phyloP scores from a whole-genome alignment of 352 stramenopile species.

The Blastocystis sp. region DNA sequence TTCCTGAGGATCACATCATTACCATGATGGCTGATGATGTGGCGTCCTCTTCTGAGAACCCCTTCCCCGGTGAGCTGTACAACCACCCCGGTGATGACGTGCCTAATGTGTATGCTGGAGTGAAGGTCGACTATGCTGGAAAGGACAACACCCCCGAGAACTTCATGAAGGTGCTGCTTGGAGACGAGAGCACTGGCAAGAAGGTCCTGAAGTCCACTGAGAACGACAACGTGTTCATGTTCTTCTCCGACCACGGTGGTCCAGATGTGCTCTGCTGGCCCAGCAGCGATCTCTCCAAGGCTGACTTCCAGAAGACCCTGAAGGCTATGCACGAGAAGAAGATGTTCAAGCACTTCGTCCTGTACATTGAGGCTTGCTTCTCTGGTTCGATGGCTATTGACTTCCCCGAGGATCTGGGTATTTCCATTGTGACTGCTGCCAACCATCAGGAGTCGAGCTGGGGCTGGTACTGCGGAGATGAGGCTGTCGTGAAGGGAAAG shows the following conservation, averaged over 20 bases:
- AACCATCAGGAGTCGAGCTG: slow-evolving; percentile 76
- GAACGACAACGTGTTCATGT: slow-evolving; percentile 78
- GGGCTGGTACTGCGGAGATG: slow-evolving; percentile 70
- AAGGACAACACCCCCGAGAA: slow-evolving; percentile 70
- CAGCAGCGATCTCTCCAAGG: slow-evolving; percentile 67
- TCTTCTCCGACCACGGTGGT: slow-evolving; percentile 79
- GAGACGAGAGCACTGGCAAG: slow-evolving; percentile 65
- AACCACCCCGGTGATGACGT: slow-evolving; percentile 69
- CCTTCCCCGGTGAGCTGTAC: slow-evolving; percentile 74
- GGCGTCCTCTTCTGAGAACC: slow-evolving; percentile 69
- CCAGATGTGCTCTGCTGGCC: slow-evolving; percentile 73
- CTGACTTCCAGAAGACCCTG: slow-evolving; percentile 67
- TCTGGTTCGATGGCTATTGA: slow-evolving; percentile 77
- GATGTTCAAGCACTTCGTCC: slow-evolving; percentile 78
- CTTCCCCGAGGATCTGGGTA: slow-evolving; percentile 71
- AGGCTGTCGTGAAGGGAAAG: slow-evolving; percentile 66
- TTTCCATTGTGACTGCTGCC: slow-evolving; percentile 76
- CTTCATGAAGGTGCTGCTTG: slow-evolving; percentile 74
- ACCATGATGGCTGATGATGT: slow-evolving; percentile 83
- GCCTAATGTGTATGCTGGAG: slow-evolving; percentile 71
- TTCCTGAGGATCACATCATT: slow-evolving; percentile 74
- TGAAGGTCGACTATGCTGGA: slow-evolving; percentile 59
- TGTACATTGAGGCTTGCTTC: slow-evolving; percentile 81
- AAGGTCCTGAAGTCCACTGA: slow-evolving; percentile 73
- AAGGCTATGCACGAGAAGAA: slow-evolving; percentile 71